Conservation (phyloP, 768 basidiomycete species). For the Lactarius tabidus region DNA sequence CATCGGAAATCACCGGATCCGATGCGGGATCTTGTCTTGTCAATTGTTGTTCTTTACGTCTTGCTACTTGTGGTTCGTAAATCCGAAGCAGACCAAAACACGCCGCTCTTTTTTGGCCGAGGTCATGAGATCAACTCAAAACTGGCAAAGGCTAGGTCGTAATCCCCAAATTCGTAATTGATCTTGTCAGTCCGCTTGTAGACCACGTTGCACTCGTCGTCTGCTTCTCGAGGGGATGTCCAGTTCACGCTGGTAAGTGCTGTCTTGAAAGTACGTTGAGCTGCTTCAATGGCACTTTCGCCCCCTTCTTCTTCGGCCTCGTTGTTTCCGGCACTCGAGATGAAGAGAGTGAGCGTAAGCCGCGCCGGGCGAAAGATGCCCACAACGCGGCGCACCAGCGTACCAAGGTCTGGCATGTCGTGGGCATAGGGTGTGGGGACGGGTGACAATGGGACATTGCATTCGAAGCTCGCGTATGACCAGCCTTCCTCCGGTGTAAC, state of each 20-base stretch:
- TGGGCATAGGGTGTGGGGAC: slow-evolving; percentile 35
- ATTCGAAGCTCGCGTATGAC: slow-evolving; percentile 99
- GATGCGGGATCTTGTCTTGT: not conserved
- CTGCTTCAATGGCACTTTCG: slow-evolving; percentile 60
- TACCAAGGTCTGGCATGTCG: slow-evolving; percentile 68
- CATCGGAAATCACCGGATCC: slow-evolving; percentile 13
- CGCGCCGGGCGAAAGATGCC: slow-evolving; percentile 88
- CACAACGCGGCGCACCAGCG: slow-evolving; percentile 84
- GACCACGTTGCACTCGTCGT: slow-evolving; percentile 28
- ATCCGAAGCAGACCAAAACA: not conserved
- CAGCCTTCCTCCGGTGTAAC: slow-evolving; percentile 97
- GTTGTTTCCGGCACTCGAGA: slow-evolving; percentile 59
- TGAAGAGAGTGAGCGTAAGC: slow-evolving; percentile 85
- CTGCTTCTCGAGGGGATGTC: slow-evolving; percentile 8
- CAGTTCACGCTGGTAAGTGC: slow-evolving; percentile 43
- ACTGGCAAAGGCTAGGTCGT: slow-evolving; percentile 86
- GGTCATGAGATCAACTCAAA: slow-evolving; percentile 52
- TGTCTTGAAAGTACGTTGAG: slow-evolving; percentile 66
- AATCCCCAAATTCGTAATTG: slow-evolving; percentile 94
- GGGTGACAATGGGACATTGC: slow-evolving; percentile 76
- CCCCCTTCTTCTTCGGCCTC: slow-evolving; percentile 43
- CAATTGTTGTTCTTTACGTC: not conserved
- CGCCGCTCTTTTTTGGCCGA: slow-evolving; percentile 8
- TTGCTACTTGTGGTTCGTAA: slow-evolving; percentile 1
- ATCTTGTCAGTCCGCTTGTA: slow-evolving; percentile 94